phyloP scores from a whole-genome alignment of 2,329 filamentous ascomycete genomes.

The Pseudophaeomoniella oleicola region DNA sequence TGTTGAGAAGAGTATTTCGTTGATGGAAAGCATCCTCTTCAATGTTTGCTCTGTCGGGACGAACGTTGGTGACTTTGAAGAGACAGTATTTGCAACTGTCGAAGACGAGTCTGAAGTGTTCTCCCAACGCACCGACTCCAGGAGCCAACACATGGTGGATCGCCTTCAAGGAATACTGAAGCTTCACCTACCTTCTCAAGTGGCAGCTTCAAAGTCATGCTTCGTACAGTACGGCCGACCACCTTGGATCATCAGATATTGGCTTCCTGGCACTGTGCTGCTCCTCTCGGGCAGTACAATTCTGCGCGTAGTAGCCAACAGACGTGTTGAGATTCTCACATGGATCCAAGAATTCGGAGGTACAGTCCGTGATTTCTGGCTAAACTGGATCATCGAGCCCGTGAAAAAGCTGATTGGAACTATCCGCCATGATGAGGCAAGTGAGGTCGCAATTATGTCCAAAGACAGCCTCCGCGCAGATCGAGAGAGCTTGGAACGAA shows the following conservation, averaged over 20 bases:
- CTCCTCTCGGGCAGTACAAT: conserved; percentile 76
- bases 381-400: conserved; percentile 90
- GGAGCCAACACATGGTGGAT: conserved; percentile 15
- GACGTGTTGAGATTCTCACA: conserved; percentile 58
- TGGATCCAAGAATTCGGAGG: conserved; percentile 69
- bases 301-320: conserved; percentile 61
- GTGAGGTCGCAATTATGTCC: conserved; percentile 94
- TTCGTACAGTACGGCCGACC: conserved; percentile 60
- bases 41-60: conserved; percentile 52
- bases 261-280: conserved; percentile 60
- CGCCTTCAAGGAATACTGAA: conserved; percentile 45
- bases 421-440: conserved; percentile 81
- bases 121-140: conserved; percentile 2
- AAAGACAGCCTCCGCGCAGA: conserved; percentile 82
- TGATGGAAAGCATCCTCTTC: conserved; percentile 74
- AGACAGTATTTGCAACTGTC: conserved; percentile 40
- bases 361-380: conserved; percentile 80
- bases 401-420: conserved; percentile 71
- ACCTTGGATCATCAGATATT: conserved; percentile 64
- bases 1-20: conserved; percentile 62
- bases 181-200: conserved; percentile 53
- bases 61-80: conserved; percentile 38
- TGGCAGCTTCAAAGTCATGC: conserved; percentile 38
- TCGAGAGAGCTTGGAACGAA: conserved; percentile 80
- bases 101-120: conserved; percentile 44